Evolutionary conservation across 768 basidiomycete species (phyloP).

Genomic region (Naganishia antarctica): DNA sequence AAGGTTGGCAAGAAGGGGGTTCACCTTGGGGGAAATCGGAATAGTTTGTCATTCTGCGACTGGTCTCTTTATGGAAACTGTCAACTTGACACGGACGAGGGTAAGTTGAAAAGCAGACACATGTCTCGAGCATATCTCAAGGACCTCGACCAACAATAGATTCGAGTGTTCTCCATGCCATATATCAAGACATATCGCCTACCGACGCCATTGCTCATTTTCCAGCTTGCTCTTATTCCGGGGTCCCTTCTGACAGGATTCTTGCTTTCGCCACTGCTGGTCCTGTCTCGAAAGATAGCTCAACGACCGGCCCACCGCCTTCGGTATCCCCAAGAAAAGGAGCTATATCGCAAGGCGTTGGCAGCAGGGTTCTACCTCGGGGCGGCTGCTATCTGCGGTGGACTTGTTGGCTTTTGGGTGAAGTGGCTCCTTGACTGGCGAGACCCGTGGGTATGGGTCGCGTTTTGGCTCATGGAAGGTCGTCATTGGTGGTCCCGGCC

Average conservation of each 20-base stretch:
- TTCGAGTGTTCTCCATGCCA: slow-evolving; percentile 70
- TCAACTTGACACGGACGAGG: slow-evolving; percentile 74
- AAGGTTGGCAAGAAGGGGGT: slow-evolving; percentile 84
- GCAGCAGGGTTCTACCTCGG: slow-evolving; percentile 81
- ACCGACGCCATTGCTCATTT: slow-evolving; percentile 83
- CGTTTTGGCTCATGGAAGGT: slow-evolving; percentile 73
- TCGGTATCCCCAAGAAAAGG: slow-evolving; percentile 74
- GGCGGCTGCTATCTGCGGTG: slow-evolving; percentile 67
- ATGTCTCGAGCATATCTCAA: not conserved
- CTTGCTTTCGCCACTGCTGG: slow-evolving; percentile 84
- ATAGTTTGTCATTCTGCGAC: slow-evolving; percentile 85
- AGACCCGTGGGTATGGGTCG: slow-evolving; percentile 80
- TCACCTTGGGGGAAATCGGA: slow-evolving; percentile 89
- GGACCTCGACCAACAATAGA: slow-evolving; percentile 52
- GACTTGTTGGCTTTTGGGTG: slow-evolving; percentile 87
- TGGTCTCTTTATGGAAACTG: slow-evolving; percentile 74
- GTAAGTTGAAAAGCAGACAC: slow-evolving; percentile 53
- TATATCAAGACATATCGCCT: slow-evolving; percentile 88
- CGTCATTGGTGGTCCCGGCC: slow-evolving; percentile 71
- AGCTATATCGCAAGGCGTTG: slow-evolving; percentile 71
- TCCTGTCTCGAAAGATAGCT: slow-evolving; percentile 84
- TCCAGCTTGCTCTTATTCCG: slow-evolving; percentile 86
- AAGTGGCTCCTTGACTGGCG: slow-evolving; percentile 71
- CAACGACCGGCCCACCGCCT: slow-evolving; percentile 74
- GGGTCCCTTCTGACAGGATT: slow-evolving; percentile 91